These are phyloP conservation scores for Allium fistulosum DNA, from an alignment of 106 monocot species.

Conservation along the genomic window DNA sequence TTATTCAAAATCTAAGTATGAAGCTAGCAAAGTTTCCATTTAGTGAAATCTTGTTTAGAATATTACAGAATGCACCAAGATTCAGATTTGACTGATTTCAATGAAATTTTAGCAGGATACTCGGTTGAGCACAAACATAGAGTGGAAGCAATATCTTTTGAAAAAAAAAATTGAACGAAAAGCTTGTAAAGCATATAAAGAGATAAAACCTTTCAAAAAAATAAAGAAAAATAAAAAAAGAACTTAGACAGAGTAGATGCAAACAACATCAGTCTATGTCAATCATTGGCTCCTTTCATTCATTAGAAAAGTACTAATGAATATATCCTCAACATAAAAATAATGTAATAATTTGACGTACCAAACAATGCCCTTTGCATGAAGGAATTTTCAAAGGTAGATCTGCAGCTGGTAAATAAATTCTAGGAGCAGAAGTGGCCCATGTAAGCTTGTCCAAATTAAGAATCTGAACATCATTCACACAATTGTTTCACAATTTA, in stretches of 20 bases:
- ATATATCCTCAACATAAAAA: too few relatives aligned
- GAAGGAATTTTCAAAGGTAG: slow-evolving; percentile 61
- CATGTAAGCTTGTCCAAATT: slow-evolving; percentile 81
- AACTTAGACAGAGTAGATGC: too few relatives aligned
- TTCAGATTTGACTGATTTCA: neutral
- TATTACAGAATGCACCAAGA: neutral
- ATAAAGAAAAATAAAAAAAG: too few relatives aligned
- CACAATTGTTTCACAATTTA: too few relatives aligned
- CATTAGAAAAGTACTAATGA: too few relatives aligned
- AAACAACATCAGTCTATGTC: too few relatives aligned
- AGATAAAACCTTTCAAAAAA: too few relatives aligned
- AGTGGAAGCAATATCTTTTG: too few relatives aligned
- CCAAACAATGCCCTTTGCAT: slow-evolving; percentile 90
- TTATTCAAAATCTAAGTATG: neutral
- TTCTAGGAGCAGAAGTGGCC: slow-evolving; percentile 47
- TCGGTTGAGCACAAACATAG: neutral
- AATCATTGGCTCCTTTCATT: too few relatives aligned
- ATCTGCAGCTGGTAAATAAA: slow-evolving; percentile 52
- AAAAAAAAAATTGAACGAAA: neutral
- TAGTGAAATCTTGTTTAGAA: neutral
- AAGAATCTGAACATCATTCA: slow-evolving; percentile 53
- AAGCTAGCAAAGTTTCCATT: neutral
- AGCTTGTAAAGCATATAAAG: too few relatives aligned
- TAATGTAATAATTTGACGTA: slow-evolving; percentile 9
- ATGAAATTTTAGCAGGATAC: neutral